phyloP scores from a whole-genome alignment of 2,329 filamentous ascomycete genomes.

The Cadophora luteo-olivacea region DNA sequence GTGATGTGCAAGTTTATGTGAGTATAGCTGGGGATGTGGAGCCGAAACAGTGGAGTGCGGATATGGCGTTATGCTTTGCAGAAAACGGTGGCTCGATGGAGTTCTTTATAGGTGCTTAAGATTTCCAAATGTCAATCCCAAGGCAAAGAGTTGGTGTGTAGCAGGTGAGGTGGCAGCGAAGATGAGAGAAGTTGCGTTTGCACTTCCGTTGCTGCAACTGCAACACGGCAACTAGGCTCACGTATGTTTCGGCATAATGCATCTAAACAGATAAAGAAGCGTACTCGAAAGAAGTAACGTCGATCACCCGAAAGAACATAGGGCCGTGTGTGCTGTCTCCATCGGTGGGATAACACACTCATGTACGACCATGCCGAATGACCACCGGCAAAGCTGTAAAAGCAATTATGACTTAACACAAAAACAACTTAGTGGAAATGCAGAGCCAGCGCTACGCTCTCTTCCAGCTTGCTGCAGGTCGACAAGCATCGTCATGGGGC shows the following conservation, averaged over 20 bases:
- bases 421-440: conserved; percentile 41
- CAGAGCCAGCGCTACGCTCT: conserved; percentile 43
- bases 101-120: conserved; percentile 42
- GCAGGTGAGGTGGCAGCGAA: conserved; percentile 43
- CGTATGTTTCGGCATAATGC: conserved; percentile 46
- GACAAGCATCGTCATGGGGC: conserved; percentile 38
- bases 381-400: conserved; percentile 38
- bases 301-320: conserved; percentile 42
- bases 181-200: conserved; percentile 40
- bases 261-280: conserved; percentile 40
- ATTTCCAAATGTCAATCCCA: conserved; percentile 20
- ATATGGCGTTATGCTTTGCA: conserved; percentile 45
- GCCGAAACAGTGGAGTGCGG: conserved; percentile 39
- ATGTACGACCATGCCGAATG: conserved; percentile 41
- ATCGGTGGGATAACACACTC: conserved; percentile 42
- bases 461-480: conserved; percentile 38
- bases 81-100: conserved; percentile 38
- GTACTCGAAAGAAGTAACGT: conserved; percentile 44
- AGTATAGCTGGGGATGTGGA: conserved; percentile 37
- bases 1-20: conserved; percentile 30
- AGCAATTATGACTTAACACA: conserved; percentile 40
- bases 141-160: conserved; percentile 32
- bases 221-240: conserved; percentile 44
- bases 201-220: conserved; percentile 36
- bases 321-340: conserved; percentile 44